A percentile compares a stretch with the other conserved stretches of the same genome.
phyloP scores from a whole-genome alignment of 176 grass and related monocot species.

The Thinopyrum elongatum region DNA sequence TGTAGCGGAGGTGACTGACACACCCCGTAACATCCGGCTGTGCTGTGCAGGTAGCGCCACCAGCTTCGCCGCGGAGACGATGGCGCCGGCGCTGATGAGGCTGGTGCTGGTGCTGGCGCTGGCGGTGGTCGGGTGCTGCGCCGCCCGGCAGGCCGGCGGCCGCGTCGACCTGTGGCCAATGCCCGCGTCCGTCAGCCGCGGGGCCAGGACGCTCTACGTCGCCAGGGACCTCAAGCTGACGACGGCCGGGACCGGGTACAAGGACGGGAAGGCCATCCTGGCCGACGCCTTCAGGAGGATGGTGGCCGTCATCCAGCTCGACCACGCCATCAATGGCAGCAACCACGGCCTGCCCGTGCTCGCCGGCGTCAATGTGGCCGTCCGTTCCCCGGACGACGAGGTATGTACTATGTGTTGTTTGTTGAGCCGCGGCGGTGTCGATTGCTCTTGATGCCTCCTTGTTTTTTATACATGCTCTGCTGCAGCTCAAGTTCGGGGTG shows the following conservation, averaged over 20 bases:
- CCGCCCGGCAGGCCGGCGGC: not conserved
- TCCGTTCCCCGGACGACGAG: constrained; percentile 51
- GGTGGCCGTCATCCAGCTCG: constrained; percentile 49
- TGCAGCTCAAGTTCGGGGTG: constrained; percentile 75
- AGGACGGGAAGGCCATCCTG: constrained; percentile 57
- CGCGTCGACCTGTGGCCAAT: constrained; percentile 85
- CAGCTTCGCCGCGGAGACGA: not conserved
- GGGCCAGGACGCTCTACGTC: constrained; percentile 54
- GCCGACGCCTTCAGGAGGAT: constrained; percentile 75
- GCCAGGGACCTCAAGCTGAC: constrained; percentile 59
- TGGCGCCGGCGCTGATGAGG: constrained; percentile 30
- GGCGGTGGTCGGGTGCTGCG: constrained; percentile 5
- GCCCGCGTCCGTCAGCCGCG: constrained; percentile 53
- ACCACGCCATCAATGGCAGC: constrained; percentile 52
- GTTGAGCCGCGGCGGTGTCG: not conserved
- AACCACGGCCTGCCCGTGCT: constrained; percentile 36
- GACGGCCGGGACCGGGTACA: constrained; percentile 57
- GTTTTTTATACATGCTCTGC: not conserved
- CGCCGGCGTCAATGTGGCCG: constrained; percentile 45
- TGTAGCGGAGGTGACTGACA: not conserved
- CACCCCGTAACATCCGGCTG: not conserved
- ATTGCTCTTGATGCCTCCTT: not conserved
- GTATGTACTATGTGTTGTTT: constrained; percentile 7
- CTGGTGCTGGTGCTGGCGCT: constrained; percentile 20
- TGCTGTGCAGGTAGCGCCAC: not conserved